Evolutionary conservation across 106 monocot genomes (phyloP).

Genomic region (Dioscorea dumetorum): DNA sequence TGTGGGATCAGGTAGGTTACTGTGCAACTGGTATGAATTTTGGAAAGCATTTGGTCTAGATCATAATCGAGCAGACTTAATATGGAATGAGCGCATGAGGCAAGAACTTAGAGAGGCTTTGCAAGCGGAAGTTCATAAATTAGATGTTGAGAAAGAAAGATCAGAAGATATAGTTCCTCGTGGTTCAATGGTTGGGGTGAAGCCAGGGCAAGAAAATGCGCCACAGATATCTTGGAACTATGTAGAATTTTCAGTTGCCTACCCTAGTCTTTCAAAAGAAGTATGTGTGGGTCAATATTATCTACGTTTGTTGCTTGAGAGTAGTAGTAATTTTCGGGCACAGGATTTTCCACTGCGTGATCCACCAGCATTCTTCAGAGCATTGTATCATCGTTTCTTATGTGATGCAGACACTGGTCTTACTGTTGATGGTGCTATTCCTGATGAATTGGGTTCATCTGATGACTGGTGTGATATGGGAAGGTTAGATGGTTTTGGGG

Average conservation of each 20-base stretch:
- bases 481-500: constrained; percentile 97
- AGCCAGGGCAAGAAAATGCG: constrained; percentile 36
- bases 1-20: constrained; percentile 90
- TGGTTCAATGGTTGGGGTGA: constrained; percentile 34
- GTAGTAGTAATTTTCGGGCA: constrained; percentile 59
- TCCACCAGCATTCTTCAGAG: constrained; percentile 91
- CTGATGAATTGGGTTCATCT: constrained; percentile 93
- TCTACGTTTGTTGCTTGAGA: constrained; percentile 83
- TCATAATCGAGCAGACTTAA: constrained; percentile 95
- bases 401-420: constrained; percentile 97
- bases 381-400: constrained; percentile 93
- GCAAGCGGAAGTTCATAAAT: constrained; percentile 93
- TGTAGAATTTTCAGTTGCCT: constrained; percentile 81
- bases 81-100: constrained; percentile 98
- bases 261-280: constrained; percentile 96
- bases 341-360: constrained; percentile 95
- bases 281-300: constrained; percentile 99
- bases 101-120: constrained; percentile 88
- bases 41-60: constrained; percentile 96
- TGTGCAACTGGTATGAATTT: constrained; percentile 95
- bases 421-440: constrained; percentile 91
- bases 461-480: constrained; percentile 99
- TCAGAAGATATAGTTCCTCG: constrained; percentile 91
- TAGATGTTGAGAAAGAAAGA: constrained; percentile 98
- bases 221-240: constrained; percentile 96